Conservation (phyloP, 164 flowering plant genomes). For the Tinospora cordifolia region DNA sequence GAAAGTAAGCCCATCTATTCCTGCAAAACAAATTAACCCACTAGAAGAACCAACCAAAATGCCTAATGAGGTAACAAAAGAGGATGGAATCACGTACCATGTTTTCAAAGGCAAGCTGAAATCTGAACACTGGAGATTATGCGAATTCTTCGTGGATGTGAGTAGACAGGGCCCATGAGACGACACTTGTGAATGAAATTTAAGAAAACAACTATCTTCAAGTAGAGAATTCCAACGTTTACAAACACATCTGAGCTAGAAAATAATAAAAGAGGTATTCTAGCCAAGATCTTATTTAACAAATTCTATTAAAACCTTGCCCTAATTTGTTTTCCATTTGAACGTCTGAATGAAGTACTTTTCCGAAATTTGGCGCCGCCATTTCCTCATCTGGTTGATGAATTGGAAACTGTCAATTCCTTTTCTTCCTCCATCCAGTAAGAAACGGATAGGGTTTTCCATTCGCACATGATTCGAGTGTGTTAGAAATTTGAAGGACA, state of each 20-base stretch:
- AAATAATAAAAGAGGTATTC: constrained; percentile 87
- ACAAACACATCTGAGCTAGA: constrained; percentile 79
- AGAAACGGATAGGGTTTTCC: too few relatives aligned
- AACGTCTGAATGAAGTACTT: constrained; percentile 53
- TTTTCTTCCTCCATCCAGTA: too few relatives aligned
- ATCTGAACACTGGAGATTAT: constrained; percentile 66
- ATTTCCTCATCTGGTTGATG: constrained; percentile 97
- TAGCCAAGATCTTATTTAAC: constrained; percentile 73
- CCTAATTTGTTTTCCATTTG: constrained; percentile 93
- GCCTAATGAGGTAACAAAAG: constrained; percentile 83
- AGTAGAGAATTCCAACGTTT: constrained; percentile 84
- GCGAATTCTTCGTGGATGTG: constrained; percentile 75
- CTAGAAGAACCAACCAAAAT: constrained; percentile 85
- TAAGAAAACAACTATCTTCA: constrained; percentile 66
- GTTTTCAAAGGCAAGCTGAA: constrained; percentile 85
- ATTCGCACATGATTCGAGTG: too few relatives aligned
- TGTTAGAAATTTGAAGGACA: too few relatives aligned
- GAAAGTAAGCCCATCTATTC: constrained; percentile 68
- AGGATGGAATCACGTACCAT: constrained; percentile 77
- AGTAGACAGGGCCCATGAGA: constrained; percentile 91
- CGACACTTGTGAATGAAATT: constrained; percentile 72
- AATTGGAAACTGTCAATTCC: too few relatives aligned
- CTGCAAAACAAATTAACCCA: constrained; percentile 86
- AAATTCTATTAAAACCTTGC: constrained; percentile 84
- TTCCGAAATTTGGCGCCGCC: constrained; percentile 42